Base-by-base conservation (phyloP, 495 filamentous ascomycete species). In the Evansstolkia leycettana region DNA sequence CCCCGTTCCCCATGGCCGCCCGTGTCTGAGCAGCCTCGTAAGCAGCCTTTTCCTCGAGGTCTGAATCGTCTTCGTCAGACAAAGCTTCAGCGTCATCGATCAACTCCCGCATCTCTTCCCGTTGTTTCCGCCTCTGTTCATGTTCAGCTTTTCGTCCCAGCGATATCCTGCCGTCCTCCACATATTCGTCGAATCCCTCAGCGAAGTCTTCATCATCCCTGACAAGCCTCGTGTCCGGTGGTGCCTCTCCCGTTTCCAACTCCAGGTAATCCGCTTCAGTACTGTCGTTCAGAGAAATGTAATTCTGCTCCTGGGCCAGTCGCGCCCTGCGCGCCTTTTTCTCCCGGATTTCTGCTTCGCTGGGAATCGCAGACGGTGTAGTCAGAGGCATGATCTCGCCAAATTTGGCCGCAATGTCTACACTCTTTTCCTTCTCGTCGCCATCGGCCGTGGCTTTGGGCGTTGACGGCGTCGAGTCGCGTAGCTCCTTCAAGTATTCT, bases 171-270 rank as follows among this genome's bases (percentile, higher is more conserved):
- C 80, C 86, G 50, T 94, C 89, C 13, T 87, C 80, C 11, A 89
- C 80, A 43, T 82, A 94, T 39, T 94, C 85, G 35, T 93, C 88
- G 51, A 93, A 94, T 2, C 87, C 87, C 60, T 98, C 90, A 19
- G 78, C 80, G n/a, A 95, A 73, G 50, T 94, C 84, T 50, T 96
- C 90, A 48, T 95, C 89, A 34, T 94, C 87, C 17, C 70, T 68
- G 3, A 84, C 69, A 7, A 95, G 70, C n/a, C 90, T 69, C 7
- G 79, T 82, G 35, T 87, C 76, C 26, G 36, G 38, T 2, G 60
- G 50, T 69, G 76, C 48, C 52, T 62, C 52, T 42, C 58, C 41
- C 1, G 64, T 34, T 58, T 68, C 42, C 38, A 54, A 39, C 17
- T 62, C 62, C 51, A 58, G 63, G 18, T 71, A 60, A 24, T 55